phyloP scores from a whole-genome alignment of 495 filamentous ascomycete species.

The Penicillium cinerascens region DNA sequence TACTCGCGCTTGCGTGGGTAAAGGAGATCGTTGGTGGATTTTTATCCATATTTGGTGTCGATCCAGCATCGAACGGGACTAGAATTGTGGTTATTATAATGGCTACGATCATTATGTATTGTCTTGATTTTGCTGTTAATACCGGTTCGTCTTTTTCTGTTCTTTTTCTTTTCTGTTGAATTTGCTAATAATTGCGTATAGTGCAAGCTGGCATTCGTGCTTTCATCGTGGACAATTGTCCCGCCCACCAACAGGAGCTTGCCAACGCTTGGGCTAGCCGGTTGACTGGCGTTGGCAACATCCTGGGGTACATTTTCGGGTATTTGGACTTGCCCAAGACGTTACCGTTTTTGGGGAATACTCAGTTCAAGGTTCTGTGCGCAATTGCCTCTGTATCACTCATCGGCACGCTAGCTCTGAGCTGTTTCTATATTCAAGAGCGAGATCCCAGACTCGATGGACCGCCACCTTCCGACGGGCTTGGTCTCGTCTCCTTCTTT shows the following conservation, averaged over 20 bases:
- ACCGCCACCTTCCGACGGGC: slow-evolving; percentile 50
- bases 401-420: slow-evolving; percentile 60
- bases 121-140: slow-evolving; percentile 89
- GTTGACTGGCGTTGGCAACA: slow-evolving; percentile 78
- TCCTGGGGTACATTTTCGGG: slow-evolving; percentile 78
- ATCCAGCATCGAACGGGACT: slow-evolving; percentile 55
- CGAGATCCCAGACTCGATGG: slow-evolving; percentile 73
- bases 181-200: slow-evolving; percentile 21
- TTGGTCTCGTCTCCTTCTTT: slow-evolving; percentile 76
- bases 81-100: slow-evolving; percentile 60
- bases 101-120: slow-evolving; percentile 79
- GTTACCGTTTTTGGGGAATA: slow-evolving; percentile 73
- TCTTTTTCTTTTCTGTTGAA: neutral
- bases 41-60: slow-evolving; percentile 67
- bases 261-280: slow-evolving; percentile 88
- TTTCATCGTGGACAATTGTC: slow-evolving; percentile 87
- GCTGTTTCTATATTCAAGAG: slow-evolving; percentile 63
- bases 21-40: slow-evolving; percentile 71
- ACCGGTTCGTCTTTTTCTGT: slow-evolving; percentile 53
- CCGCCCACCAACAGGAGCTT: slow-evolving; percentile 82
- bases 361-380: slow-evolving; percentile 87
- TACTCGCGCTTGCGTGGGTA: slow-evolving; percentile 79
- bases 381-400: slow-evolving; percentile 73
- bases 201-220: slow-evolving; percentile 86
- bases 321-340: slow-evolving; percentile 69